Base-by-base conservation (phyloP, 129 eudicot species). In the Erigeron canadensis region DNA sequence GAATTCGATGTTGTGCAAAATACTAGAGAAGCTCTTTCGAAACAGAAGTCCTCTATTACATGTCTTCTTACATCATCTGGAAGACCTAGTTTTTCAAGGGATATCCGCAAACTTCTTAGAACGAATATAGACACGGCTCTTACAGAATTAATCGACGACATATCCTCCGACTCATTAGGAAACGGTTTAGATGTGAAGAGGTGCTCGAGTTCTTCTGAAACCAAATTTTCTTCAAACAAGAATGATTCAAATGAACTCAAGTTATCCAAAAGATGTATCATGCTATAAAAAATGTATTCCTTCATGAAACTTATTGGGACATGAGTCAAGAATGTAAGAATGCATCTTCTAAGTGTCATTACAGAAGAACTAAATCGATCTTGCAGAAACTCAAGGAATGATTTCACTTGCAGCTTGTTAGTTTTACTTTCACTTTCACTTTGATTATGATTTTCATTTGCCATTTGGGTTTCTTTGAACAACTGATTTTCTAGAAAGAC, bases 131-230 rank as follows among this genome's bases (percentile, higher is more conserved):
- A 48, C 55, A 48, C 12, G 18, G 55, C 55, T 48, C 55, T 48
- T 11, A 48, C 55, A 48, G 55, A 48, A 48, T 48, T 48, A 48
- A 48, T 48, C n/a, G 55, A 48, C 55, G 1, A 13, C n/a, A 7
- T 48, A 48, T 15, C 17, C 55, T 16, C n/a, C 18, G 12, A 16
- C 55, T 48, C 55, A 48, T 48, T 7, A 48, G 55, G 55, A 5
- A 48, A 5, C 12, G 18, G 55, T 48, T 15, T 48, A 48, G 18
- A 48, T 11, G 55, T 15, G 55, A 48, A 48, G 2, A 48, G 55
- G 17, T 48, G 55, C 55, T 48, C 55, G n/a, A 48, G 55, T 48
- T 48, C 55, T 48, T 48, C 55, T 48, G 55, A 48, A 48, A 48
- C 55, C 55, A 48, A 48, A 10, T 48, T 48, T 17, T 48, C 55